Conservation (phyloP, 257 asterid species). For the Eucommia ulmoides region DNA sequence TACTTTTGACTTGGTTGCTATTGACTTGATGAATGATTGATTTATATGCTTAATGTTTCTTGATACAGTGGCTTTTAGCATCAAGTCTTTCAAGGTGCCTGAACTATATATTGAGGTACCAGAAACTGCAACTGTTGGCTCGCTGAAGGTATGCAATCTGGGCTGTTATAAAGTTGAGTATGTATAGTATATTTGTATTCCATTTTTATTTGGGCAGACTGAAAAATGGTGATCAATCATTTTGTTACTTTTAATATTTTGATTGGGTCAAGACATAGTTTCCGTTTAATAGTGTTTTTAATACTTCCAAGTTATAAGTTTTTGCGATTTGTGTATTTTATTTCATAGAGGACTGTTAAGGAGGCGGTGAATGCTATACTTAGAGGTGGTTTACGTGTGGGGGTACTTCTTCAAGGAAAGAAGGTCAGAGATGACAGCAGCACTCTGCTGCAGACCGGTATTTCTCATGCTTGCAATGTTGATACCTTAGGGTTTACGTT, state of each 20-base stretch:
- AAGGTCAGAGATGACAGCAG: constrained; percentile 58
- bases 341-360: constrained; percentile 56
- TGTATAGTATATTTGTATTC: no score
- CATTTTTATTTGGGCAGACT: no score
- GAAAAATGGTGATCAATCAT: no score
- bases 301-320: not conserved
- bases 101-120: constrained; percentile 93
- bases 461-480: constrained; percentile 41
- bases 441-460: constrained; percentile 65
- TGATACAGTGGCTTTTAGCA: constrained; percentile 70
- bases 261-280: constrained; percentile 1
- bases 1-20: not conserved
- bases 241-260: constrained; percentile 1
- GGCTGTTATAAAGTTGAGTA: no score
- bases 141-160: constrained; percentile 73
- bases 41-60: constrained; percentile 11
- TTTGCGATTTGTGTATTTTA: constrained; percentile 1
- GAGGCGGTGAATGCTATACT: constrained; percentile 60
- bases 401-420: constrained; percentile 64
- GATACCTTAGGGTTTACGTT: constrained; percentile 49
- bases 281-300: not conserved
- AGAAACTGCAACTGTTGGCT: constrained; percentile 80
- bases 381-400: constrained; percentile 56
- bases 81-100: constrained; percentile 89
- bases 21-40: not conserved